phyloP scores from a whole-genome alignment of 2,329 filamentous ascomycete species.

The Alternaria infectoria region DNA sequence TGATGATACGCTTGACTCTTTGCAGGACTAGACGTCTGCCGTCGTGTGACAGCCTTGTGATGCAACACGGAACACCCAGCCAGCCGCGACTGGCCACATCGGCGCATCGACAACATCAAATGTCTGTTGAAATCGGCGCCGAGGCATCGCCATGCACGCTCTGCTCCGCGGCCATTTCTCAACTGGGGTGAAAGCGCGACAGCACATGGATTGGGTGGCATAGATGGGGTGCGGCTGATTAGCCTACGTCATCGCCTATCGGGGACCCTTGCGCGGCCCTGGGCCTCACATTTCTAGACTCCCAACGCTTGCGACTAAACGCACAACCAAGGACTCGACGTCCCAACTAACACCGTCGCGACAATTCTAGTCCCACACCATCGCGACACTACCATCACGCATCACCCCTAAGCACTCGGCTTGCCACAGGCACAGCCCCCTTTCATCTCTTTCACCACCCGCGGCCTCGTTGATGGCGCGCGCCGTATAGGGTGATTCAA shows the following conservation, averaged over 20 bases:
- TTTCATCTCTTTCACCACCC: conserved; percentile 2
- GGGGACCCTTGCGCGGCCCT: not conserved
- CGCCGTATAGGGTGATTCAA: conserved; percentile 1
- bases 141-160: not conserved
- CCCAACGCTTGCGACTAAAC: conserved; percentile 1
- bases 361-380: not conserved
- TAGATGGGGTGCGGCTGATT: conserved; percentile 8
- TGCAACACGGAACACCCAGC: not conserved
- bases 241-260: conserved; percentile 24
- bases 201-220: not conserved
- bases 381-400: not conserved
- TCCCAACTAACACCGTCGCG: not conserved
- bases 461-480: conserved; percentile 12
- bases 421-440: conserved; percentile 20
- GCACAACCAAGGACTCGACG: not conserved
- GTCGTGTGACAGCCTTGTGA: not conserved
- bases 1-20: no score
- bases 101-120: not conserved
- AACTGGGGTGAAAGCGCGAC: conserved; percentile 1
- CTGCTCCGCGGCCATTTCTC: not conserved
- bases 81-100: not conserved
- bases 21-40: not conserved
- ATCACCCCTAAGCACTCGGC: conserved; percentile 1
- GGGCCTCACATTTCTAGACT: conserved; percentile 14
- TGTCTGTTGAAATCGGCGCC: not conserved